Conservation (phyloP, 164 flowering plant species). For the Litsea cubeba region DNA sequence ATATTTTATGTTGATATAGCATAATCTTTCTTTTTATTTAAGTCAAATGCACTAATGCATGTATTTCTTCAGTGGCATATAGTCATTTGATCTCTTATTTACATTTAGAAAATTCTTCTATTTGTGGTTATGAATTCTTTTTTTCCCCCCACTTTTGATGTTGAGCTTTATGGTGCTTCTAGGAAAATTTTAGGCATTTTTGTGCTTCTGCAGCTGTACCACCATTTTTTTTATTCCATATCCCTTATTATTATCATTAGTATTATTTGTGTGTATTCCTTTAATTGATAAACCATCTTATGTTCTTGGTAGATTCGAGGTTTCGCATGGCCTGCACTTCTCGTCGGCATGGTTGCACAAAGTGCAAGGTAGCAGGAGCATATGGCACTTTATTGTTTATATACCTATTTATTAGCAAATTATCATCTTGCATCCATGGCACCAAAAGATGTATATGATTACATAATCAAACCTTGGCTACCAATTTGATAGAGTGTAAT, state of each 20-base stretch:
- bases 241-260: too few relatives aligned
- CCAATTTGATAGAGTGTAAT: background rate
- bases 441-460: background rate
- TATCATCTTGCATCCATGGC: background rate
- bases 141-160: background rate
- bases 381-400: background rate
- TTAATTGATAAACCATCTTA: background rate
- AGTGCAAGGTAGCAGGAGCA: constrained; percentile 76
- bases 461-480: background rate
- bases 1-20: too few relatives aligned
- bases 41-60: too few relatives aligned
- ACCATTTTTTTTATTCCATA: too few relatives aligned
- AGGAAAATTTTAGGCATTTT: too few relatives aligned
- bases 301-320: constrained; percentile 67
- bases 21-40: too few relatives aligned
- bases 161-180: background rate
- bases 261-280: background rate
- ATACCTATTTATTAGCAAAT: background rate
- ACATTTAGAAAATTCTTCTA: too few relatives aligned
- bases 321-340: constrained; percentile 96
- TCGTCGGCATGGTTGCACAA: constrained; percentile 91
- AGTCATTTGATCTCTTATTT: too few relatives aligned
- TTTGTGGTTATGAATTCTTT: too few relatives aligned
- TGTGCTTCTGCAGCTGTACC: background rate
- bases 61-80: too few relatives aligned